These are phyloP conservation scores for Kwoniella bestiolae DNA, from an alignment of 768 basidiomycete species.

Conservation along the genomic window DNA sequence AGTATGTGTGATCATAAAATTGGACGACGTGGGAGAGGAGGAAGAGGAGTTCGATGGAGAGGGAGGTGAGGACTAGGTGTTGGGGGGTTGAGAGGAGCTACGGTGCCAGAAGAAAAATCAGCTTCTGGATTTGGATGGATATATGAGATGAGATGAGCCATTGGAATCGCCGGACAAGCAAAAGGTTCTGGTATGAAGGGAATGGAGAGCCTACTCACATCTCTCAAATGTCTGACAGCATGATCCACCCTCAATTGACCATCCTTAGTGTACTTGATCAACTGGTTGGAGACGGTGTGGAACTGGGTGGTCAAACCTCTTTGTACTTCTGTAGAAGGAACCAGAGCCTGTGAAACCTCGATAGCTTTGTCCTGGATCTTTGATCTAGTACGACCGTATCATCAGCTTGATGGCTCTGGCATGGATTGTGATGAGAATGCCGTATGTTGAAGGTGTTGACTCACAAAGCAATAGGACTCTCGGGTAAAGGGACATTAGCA, in stretches of 20 bases:
- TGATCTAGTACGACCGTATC: slow-evolving; percentile 1
- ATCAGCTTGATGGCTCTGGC: neutral
- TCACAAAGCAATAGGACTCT: slow-evolving; percentile 37
- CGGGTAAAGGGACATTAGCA: slow-evolving; percentile 46
- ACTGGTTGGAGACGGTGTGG: slow-evolving; percentile 8
- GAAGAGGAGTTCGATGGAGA: slow-evolving; percentile 42
- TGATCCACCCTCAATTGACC: slow-evolving; percentile 37
- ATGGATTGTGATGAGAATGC: neutral
- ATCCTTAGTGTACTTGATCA: slow-evolving; percentile 30
- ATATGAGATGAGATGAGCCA: too few relatives aligned
- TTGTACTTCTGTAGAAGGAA: slow-evolving; percentile 14
- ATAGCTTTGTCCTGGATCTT: slow-evolving; percentile 29
- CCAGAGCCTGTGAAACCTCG: slow-evolving; percentile 25
- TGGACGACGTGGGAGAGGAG: slow-evolving; percentile 48
- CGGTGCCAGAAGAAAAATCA: too few relatives aligned
- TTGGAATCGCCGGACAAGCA: too few relatives aligned
- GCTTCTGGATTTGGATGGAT: too few relatives aligned
- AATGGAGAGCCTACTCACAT: slow-evolving; percentile 25
- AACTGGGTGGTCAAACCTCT: slow-evolving; percentile 13
- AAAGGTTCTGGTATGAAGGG: too few relatives aligned
- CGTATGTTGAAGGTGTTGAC: too few relatives aligned
- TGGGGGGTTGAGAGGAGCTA: slow-evolving; percentile 47
- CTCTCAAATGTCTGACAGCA: slow-evolving; percentile 33
- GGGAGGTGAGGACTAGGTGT: slow-evolving; percentile 37
- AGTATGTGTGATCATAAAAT: slow-evolving; percentile 49